Conservation (phyloP, 345 rosid species). For the Salix arbutifolia region DNA sequence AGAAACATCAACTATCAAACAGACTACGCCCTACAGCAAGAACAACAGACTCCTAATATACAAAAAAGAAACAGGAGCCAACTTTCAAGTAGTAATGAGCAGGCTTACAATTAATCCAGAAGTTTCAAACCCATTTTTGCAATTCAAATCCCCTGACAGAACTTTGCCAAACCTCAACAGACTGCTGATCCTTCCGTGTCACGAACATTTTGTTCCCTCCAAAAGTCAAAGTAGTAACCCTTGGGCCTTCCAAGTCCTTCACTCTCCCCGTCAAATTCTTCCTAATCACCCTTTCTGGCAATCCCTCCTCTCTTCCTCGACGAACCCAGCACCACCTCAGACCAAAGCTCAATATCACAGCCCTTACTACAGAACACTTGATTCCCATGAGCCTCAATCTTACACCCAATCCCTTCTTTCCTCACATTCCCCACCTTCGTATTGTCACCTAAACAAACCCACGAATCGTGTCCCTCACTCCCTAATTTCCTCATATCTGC, state of each 20-base stretch:
- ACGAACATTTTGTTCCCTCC: constrained; percentile 87
- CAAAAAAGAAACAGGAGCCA: background rate
- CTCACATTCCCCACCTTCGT: constrained; percentile 53
- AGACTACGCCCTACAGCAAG: background rate
- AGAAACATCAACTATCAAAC: background rate
- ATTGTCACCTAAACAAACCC: constrained; percentile 65
- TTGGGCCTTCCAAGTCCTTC: constrained; percentile 51
- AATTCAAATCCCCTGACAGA: constrained; percentile 21
- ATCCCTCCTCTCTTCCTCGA: constrained; percentile 33
- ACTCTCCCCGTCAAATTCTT: constrained; percentile 60
- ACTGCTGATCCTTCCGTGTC: constrained; percentile 64
- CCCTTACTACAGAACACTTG: constrained; percentile 76
- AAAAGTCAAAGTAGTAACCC: constrained; percentile 60
- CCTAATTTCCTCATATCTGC: constrained; percentile 65
- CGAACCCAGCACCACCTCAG: constrained; percentile 60
- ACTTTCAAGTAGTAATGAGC: background rate
- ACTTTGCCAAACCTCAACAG: constrained; percentile 88
- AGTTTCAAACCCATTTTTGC: background rate
- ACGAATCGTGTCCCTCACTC: constrained; percentile 26
- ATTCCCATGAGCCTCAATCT: constrained; percentile 70
- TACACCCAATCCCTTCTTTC: constrained; percentile 77
- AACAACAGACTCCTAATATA: background rate
- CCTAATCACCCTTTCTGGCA: constrained; percentile 58
- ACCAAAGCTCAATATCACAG: constrained; percentile 69
- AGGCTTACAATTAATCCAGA: background rate